Conservation (phyloP, 495 filamentous ascomycete species). For the Trichoderma virens region DNA sequence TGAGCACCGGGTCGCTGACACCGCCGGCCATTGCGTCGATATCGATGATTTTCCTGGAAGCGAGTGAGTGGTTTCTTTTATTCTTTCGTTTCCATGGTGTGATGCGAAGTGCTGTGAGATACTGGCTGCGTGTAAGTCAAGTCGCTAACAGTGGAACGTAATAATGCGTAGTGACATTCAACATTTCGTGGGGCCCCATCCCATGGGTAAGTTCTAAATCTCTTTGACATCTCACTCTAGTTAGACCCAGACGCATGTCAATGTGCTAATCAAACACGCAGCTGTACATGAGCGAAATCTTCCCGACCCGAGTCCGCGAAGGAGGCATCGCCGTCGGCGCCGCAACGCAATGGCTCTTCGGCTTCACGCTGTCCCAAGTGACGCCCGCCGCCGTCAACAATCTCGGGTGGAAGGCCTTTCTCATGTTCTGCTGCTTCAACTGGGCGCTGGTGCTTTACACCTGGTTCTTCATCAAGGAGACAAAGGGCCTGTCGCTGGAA, state of each 20-base stretch:
- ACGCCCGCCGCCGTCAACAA: slow-evolving; percentile 44
- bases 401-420: slow-evolving; percentile 44
- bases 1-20: slow-evolving; percentile 18
- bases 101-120: background rate
- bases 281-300: slow-evolving; percentile 45
- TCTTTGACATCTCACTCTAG: too few relatives aligned
- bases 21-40: slow-evolving; percentile 39
- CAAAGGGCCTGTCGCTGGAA: slow-evolving; percentile 20
- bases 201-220: slow-evolving; percentile 25
- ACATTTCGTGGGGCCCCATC: slow-evolving; percentile 45
- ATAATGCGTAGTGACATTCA: slow-evolving; percentile 27
- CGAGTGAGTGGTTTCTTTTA: slow-evolving; percentile 18
- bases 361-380: slow-evolving; percentile 47
- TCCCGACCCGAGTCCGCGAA: slow-evolving; percentile 44
- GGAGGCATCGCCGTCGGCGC: slow-evolving; percentile 38
- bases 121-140: too few relatives aligned
- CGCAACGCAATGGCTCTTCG: slow-evolving; percentile 50
- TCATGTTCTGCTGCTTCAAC: slow-evolving; percentile 52
- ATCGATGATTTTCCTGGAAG: slow-evolving; percentile 43
- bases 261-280: too few relatives aligned
- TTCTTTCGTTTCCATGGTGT: background rate
- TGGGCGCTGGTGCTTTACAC: slow-evolving; percentile 35
- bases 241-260: too few relatives aligned
- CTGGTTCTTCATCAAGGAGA: slow-evolving; percentile 40
- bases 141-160: background rate